Evolutionary conservation across 2,329 filamentous ascomycete species (phyloP).

Genomic region (Aspergillus latus): DNA sequence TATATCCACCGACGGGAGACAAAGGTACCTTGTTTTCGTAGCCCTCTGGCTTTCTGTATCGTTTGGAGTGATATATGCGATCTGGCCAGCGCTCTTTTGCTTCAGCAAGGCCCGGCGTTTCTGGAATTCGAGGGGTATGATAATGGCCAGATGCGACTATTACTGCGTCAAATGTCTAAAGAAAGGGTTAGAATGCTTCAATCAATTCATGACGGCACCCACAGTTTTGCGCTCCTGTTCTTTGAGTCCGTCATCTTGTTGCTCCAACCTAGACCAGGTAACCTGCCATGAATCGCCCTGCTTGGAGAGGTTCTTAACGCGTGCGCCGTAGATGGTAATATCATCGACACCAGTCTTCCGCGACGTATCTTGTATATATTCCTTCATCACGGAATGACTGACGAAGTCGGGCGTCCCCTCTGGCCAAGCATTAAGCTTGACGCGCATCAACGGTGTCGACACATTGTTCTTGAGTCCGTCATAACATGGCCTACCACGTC

Average conservation of each 20-base stretch:
- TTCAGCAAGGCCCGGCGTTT: slow-evolving; percentile 49
- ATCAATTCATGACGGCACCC: not conserved
- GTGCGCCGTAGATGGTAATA: slow-evolving; percentile 57
- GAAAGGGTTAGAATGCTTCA: not conserved
- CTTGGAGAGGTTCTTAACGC: slow-evolving; percentile 58
- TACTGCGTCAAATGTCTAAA: slow-evolving; percentile 49
- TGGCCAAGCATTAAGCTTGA: slow-evolving; percentile 57
- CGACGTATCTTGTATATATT: slow-evolving; percentile 64
- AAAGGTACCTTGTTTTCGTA: slow-evolving; percentile 56
- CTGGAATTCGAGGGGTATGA: slow-evolving; percentile 51
- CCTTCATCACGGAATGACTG: slow-evolving; percentile 55
- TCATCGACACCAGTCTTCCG: slow-evolving; percentile 50
- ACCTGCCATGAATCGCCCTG: slow-evolving; percentile 52
- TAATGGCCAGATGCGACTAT: slow-evolving; percentile 58
- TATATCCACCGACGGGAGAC: not conserved
- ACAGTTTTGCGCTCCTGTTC: slow-evolving; percentile 14
- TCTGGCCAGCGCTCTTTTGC: slow-evolving; percentile 50
- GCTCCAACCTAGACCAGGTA: slow-evolving; percentile 47
- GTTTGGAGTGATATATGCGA: slow-evolving; percentile 53
- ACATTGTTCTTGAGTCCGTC: slow-evolving; percentile 56
- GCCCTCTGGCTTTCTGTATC: slow-evolving; percentile 47
- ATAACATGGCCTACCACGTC: slow-evolving; percentile 50
- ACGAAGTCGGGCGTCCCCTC: slow-evolving; percentile 60
- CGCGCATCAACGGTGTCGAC: slow-evolving; percentile 51
- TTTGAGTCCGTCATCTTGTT: slow-evolving; percentile 11